These are phyloP conservation scores for Boletus mariae DNA, from an alignment of 1,284 basidiomycete species.

Conservation along the genomic window DNA sequence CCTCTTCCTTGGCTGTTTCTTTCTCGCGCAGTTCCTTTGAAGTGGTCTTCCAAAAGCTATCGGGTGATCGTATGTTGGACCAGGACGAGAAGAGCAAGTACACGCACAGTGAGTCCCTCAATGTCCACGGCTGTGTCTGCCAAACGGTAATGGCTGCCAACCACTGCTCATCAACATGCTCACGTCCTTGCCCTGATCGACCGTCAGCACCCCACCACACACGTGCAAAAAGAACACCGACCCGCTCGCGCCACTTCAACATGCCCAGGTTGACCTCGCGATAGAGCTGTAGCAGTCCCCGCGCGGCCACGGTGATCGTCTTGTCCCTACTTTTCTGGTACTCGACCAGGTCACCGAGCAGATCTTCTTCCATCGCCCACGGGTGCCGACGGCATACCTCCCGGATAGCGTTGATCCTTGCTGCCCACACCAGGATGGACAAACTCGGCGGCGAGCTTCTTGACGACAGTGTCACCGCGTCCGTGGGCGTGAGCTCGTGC, in stretches of 20 bases:
- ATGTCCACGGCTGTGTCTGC: constrained; percentile 82
- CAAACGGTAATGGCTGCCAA: constrained; percentile 67
- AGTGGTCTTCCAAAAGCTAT: constrained; percentile 85
- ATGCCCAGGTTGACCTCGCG: constrained; percentile 94
- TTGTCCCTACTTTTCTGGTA: constrained; percentile 97
- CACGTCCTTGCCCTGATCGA: constrained; percentile 75
- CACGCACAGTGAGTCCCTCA: constrained; percentile 76
- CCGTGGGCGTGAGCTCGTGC: constrained; percentile 94
- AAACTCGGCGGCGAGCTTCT: constrained; percentile 93
- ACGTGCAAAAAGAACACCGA: constrained; percentile 33
- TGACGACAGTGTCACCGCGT: constrained; percentile 84
- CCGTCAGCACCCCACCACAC: constrained; percentile 3
- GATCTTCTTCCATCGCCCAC: constrained; percentile 94
- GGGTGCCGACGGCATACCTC: constrained; percentile 93
- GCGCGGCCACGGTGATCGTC: constrained; percentile 82
- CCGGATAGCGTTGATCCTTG: constrained; percentile 89
- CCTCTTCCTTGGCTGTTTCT: constrained; percentile 55
- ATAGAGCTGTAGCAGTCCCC: constrained; percentile 90
- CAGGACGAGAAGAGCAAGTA: neutral
- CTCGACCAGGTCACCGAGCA: constrained; percentile 89
- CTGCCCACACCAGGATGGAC: constrained; percentile 96
- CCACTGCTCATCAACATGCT: constrained; percentile 66
- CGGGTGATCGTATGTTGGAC: constrained; percentile 2
- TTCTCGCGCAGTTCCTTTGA: constrained; percentile 66
- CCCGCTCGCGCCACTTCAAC: constrained; percentile 86